A percentile compares a stretch with the other conserved stretches of the same genome.
These are phyloP conservation scores for Aquilaria yunnanensis DNA, from an alignment of 345 rosid species.

Conservation along the genomic window DNA sequence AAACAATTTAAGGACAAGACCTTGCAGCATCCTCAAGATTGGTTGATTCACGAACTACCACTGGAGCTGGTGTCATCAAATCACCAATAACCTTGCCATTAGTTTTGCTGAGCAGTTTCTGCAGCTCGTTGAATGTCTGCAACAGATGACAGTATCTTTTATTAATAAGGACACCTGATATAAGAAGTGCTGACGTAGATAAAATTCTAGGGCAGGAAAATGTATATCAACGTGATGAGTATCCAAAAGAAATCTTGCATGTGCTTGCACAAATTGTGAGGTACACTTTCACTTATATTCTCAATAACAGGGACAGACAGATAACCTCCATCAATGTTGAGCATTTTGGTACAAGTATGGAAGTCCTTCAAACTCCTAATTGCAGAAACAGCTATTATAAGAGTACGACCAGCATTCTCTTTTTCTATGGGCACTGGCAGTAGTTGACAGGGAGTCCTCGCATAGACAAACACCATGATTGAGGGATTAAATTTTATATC, in stretches of 20 bases:
- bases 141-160: slow-evolving; percentile 3
- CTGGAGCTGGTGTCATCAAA: slow-evolving; percentile 83
- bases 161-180: neutral
- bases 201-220: neutral
- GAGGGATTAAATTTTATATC: too few relatives aligned
- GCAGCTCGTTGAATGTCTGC: slow-evolving; percentile 89
- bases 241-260: neutral
- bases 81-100: slow-evolving; percentile 83
- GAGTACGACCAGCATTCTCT: too few relatives aligned
- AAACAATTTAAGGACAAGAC: slow-evolving; percentile 20
- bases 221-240: neutral
- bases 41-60: slow-evolving; percentile 73
- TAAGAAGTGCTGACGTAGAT: neutral
- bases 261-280: neutral
- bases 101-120: slow-evolving; percentile 79
- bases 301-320: too few relatives aligned
- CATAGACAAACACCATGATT: too few relatives aligned
- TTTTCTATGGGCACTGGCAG: too few relatives aligned
- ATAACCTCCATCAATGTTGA: too few relatives aligned
- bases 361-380: too few relatives aligned
- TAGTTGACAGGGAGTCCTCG: too few relatives aligned
- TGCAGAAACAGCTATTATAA: too few relatives aligned
- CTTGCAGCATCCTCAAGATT: slow-evolving; percentile 94
- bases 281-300: too few relatives aligned
- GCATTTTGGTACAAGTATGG: too few relatives aligned